A percentile compares a stretch with the other conserved stretches of the same genome.
phyloP scores from a whole-genome alignment of 257 asterid genomes.

The Solanum infundibuliforme region DNA sequence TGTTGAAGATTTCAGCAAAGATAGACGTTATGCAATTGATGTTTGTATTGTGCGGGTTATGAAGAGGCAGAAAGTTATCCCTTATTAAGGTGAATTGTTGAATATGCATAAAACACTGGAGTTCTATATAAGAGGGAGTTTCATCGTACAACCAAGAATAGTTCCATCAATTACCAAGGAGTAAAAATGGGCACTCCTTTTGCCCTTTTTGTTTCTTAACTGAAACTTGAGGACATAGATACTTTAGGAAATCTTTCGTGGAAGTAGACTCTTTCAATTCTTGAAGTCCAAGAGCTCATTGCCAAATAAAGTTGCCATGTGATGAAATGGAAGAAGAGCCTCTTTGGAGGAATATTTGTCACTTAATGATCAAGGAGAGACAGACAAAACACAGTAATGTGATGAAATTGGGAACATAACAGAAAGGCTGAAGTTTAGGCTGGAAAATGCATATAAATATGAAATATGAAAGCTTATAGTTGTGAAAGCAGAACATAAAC shows the following conservation, averaged over 20 bases:
- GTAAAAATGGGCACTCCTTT: too few relatives aligned
- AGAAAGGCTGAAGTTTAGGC: not conserved
- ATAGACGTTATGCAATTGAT: too few relatives aligned
- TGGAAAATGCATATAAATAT: not conserved
- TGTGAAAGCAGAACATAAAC: not conserved
- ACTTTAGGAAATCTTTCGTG: not conserved
- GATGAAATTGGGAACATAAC: not conserved
- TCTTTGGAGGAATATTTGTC: not conserved
- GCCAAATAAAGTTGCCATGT: not conserved
- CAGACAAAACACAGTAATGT: not conserved
- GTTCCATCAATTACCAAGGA: too few relatives aligned
- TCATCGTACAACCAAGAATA: constrained; percentile 29
- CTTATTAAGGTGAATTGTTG: not conserved
- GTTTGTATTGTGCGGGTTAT: too few relatives aligned
- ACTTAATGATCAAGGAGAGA: not conserved
- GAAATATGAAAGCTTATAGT: not conserved
- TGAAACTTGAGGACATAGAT: not conserved
- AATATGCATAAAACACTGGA: too few relatives aligned
- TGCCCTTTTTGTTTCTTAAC: constrained; percentile 21
- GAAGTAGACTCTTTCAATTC: not conserved
- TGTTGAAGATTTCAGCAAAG: too few relatives aligned
- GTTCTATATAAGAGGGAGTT: too few relatives aligned
- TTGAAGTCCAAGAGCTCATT: not conserved
- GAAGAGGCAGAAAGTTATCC: too few relatives aligned
- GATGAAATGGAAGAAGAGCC: not conserved